A percentile compares a stretch with the other conserved stretches of the same genome.
Evolutionary conservation across 108 stramenopile genomes (phyloP).

Genomic region (Phaeodactylum tricornutum): DNA sequence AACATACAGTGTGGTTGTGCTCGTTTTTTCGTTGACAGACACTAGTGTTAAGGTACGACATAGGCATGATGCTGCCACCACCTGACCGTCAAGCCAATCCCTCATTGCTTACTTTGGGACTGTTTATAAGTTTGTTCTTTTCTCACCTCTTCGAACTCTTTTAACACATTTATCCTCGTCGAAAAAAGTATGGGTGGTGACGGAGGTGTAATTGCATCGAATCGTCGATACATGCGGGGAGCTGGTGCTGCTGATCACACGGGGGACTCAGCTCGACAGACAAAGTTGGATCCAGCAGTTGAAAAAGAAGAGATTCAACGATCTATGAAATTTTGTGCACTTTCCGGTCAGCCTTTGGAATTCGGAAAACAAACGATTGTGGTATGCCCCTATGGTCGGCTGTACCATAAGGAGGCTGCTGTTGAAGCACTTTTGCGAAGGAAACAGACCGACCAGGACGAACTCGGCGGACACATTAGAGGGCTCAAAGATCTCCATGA

Average conservation of each 20-base stretch:
- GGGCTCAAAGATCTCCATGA: constrained; percentile 60
- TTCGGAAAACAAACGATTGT: constrained; percentile 29
- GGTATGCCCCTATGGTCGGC: constrained; percentile 53
- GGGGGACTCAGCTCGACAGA: constrained; percentile 31
- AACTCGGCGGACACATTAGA: constrained; percentile 40
- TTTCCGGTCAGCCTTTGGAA: constrained; percentile 36
- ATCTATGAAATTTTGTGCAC: constrained; percentile 43
- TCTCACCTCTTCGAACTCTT: too few relatives aligned
- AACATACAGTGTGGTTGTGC: too few relatives aligned
- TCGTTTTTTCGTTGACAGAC: too few relatives aligned
- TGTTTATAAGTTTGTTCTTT: too few relatives aligned
- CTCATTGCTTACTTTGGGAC: too few relatives aligned
- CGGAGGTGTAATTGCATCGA: constrained; percentile 76
- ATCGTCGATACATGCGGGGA: constrained; percentile 71
- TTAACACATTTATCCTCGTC: too few relatives aligned
- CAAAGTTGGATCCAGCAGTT: constrained; percentile 13
- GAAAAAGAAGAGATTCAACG: constrained; percentile 23
- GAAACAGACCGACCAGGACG: constrained; percentile 10
- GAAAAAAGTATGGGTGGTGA: constrained; percentile 89
- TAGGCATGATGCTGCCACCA: too few relatives aligned
- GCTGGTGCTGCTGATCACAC: constrained; percentile 68
- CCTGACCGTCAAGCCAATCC: too few relatives aligned
- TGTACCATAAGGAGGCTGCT: constrained; percentile 66
- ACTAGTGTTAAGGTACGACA: too few relatives aligned
- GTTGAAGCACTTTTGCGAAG: constrained; percentile 61